Percentiles rank a stretch among this genome's conserved stretches.
Conservation (phyloP, 768 basidiomycete species). For the Russula dissimulans region DNA sequence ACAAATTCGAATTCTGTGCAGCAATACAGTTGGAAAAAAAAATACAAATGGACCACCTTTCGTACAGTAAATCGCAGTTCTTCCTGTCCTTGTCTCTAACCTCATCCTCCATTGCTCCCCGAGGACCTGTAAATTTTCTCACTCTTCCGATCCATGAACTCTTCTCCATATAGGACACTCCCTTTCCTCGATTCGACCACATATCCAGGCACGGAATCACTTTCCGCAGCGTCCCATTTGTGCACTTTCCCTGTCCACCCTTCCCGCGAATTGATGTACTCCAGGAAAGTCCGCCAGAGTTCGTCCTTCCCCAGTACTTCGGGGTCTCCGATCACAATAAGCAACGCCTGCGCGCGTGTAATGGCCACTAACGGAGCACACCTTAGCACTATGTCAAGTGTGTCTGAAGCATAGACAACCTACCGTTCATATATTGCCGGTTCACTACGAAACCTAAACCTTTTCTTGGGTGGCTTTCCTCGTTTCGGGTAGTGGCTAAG, state of each 20-base stretch:
- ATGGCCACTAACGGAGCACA: conserved; percentile 40
- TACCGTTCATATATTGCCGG: conserved; percentile 33
- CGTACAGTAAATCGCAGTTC: too few relatives aligned
- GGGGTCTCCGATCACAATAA: conserved; percentile 56
- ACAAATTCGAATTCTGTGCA: too few relatives aligned
- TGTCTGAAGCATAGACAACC: background rate
- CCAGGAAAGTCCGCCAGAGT: conserved; percentile 49
- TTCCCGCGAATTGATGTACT: conserved; percentile 40
- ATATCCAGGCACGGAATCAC: background rate
- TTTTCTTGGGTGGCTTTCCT: conserved; percentile 21
- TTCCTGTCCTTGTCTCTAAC: too few relatives aligned
- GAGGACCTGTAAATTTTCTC: background rate
- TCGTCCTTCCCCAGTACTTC: conserved; percentile 48
- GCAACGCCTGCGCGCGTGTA: conserved; percentile 54
- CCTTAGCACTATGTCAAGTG: background rate
- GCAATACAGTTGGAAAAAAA: too few relatives aligned
- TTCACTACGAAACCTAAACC: conserved; percentile 31
- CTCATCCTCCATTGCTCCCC: background rate
- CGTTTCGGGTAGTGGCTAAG: conserved; percentile 29
- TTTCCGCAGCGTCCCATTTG: conserved; percentile 28
- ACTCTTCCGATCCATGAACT: conserved; percentile 7
- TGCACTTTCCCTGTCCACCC: conserved; percentile 44
- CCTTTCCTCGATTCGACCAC: background rate
- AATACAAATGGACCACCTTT: too few relatives aligned
- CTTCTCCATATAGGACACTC: background rate